Evolutionary conservation across 1,284 basidiomycete genomes (phyloP).

Genomic region (Irpex sp.): DNA sequence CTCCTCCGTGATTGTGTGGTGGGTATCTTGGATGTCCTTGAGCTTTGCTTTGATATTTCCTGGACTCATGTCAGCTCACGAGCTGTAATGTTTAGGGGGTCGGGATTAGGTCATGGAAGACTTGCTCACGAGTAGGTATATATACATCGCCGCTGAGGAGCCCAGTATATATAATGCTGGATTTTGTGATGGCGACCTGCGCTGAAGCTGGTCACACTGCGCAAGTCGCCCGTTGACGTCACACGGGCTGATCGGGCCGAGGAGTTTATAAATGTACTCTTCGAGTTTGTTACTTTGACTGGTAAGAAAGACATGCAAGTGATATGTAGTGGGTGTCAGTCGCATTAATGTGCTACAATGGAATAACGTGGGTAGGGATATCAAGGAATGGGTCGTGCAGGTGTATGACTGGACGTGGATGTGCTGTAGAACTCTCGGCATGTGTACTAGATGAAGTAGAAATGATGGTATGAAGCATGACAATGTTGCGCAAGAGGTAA

Average conservation of each 20-base stretch:
- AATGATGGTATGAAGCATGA: slow-evolving; percentile 11
- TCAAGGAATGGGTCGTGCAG: slow-evolving; percentile 16
- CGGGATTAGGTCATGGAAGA: not conserved
- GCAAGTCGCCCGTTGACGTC: too few species aligned
- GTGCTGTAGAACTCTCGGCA: slow-evolving; percentile 4
- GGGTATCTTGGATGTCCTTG: not conserved
- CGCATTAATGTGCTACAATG: not conserved
- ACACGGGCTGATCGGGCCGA: too few species aligned
- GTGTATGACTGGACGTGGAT: slow-evolving; percentile 14
- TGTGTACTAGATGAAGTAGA: slow-evolving; percentile 1
- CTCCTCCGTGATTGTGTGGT: slow-evolving; percentile 10
- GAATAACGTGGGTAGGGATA: slow-evolving; percentile 12
- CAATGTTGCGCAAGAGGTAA: not conserved
- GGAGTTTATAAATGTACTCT: not conserved
- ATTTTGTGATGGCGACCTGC: too few species aligned
- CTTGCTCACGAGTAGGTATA: too few species aligned
- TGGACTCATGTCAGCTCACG: not conserved
- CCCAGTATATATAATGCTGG: too few species aligned
- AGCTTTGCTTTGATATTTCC: not conserved
- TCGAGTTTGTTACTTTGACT: not conserved
- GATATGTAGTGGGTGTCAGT: not conserved
- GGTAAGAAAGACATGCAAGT: not conserved
- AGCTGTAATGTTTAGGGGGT: not conserved
- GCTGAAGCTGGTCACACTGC: too few species aligned
- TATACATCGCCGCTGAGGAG: too few species aligned